Base-by-base conservation (phyloP, 164 flowering plant species). In the Annona cherimola region DNA sequence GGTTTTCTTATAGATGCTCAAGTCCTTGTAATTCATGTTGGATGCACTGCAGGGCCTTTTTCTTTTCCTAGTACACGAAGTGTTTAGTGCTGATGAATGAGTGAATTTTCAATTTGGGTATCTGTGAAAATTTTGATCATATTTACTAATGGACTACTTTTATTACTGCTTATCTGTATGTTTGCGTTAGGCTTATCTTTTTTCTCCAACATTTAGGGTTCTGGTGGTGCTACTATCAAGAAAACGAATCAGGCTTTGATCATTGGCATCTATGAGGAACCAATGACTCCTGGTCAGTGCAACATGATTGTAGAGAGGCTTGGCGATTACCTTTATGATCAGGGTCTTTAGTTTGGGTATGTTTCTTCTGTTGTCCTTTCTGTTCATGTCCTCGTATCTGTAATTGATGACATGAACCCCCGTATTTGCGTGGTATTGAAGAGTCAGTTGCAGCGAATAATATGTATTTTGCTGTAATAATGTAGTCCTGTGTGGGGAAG, bases 261-360 rank as follows among this genome's bases (percentile, higher is more conserved):
- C 50, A 63, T 75, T 9, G 77, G 77, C 68, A 69, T 75, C 62
- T 75, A 75, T 42, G 77, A 75, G 8, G 77, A 75, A 65, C 77
- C 77, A 3, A 16, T 75, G 73, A 75, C 73, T 20, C 64, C 73
- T 3, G 69, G 77, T 18, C 77, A 75, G 64, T 75, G 77, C 73
- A 75, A 69, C 73, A 75, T 75, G 77, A 64, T 75, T 4, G 77
- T 75, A 4, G 77, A 75, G 72, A 69, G 73, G 73, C 77, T 75
- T 50, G 77, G 77, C 19, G 77, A 75, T 65, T 75, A 69, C 45
- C 77, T 75, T 43, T 69, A 63, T 43, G 77, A 75, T 18, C 77
- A 75, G 69, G 73, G 64, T 26, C 59, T 75, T 50, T 75, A 75
- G 77, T 16, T 75, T 20, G n/a, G 55, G 74, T 64, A 50, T 63